Evolutionary conservation across 1,284 basidiomycete species (phyloP).

Genomic region (Moniliophthora roreri): DNA sequence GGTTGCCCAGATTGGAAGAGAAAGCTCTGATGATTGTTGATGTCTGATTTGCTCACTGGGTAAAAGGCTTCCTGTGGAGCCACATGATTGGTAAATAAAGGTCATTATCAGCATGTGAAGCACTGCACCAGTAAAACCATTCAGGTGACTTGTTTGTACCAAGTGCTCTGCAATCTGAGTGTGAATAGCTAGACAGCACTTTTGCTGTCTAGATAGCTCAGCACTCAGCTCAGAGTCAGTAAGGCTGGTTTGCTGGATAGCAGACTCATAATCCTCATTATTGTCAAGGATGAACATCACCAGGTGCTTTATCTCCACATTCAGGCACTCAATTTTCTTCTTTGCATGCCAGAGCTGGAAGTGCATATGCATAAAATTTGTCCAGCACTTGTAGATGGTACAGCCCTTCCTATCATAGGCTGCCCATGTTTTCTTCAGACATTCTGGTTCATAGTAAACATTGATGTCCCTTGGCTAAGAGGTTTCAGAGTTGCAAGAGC

Average conservation of each 20-base stretch:
- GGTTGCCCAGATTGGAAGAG: no score
- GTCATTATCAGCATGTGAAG: no score
- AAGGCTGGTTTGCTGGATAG: neutral
- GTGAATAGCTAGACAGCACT: neutral
- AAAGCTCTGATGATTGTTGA: no score
- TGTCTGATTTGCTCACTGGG: no score
- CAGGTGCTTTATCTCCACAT: conserved; percentile 8
- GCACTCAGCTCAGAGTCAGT: neutral
- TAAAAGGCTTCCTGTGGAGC: no score
- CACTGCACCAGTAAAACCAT: neutral
- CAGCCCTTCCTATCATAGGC: no score
- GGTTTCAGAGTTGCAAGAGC: no score
- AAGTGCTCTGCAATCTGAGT: neutral
- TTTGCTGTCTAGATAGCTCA: neutral
- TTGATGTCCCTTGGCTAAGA: no score
- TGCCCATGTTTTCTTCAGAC: no score
- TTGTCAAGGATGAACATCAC: conserved; percentile 10
- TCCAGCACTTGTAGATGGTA: no score
- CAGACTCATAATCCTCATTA: neutral
- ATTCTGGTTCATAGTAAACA: no score
- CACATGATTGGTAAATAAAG: no score
- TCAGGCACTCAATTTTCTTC: conserved; percentile 8
- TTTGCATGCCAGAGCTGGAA: neutral
- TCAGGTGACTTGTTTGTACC: neutral
- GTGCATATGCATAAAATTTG: conserved; percentile 9